Percentiles rank a stretch among this genome's conserved stretches.
Evolutionary conservation across 495 filamentous ascomycete species (phyloP).

Genomic region (Penicillium tannophilum): DNA sequence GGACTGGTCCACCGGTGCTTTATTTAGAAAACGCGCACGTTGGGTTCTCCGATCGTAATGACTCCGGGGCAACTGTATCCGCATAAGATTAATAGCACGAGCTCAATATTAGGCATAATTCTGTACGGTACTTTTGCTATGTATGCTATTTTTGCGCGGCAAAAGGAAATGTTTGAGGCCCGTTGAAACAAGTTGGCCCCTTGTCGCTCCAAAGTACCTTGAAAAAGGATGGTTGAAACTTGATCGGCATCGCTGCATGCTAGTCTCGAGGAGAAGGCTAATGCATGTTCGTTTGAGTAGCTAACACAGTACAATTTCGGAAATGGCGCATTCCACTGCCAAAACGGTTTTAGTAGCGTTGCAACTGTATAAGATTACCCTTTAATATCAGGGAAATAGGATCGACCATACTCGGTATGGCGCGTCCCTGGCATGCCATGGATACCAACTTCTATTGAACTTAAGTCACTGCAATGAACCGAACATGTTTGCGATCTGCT

Average conservation of each 20-base stretch:
- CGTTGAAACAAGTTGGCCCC: slow-evolving; percentile 1
- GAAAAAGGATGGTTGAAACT: slow-evolving; percentile 14
- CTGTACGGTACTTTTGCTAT: neutral
- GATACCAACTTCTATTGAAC: slow-evolving; percentile 9
- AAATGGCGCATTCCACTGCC: slow-evolving; percentile 15
- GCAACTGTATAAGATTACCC: neutral
- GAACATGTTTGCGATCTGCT: slow-evolving; percentile 22
- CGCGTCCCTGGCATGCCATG: slow-evolving; percentile 23
- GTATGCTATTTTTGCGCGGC: neutral
- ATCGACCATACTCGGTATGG: slow-evolving; percentile 1
- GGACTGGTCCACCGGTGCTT: slow-evolving; percentile 3
- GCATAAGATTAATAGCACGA: neutral
- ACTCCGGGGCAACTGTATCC: neutral
- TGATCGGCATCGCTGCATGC: slow-evolving; percentile 20
- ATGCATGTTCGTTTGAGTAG: slow-evolving; percentile 13
- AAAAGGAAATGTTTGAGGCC: neutral
- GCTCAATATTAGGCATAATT: neutral
- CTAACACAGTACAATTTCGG: neutral
- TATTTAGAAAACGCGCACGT: slow-evolving; percentile 8
- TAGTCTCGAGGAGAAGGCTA: slow-evolving; percentile 15
- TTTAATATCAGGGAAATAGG: slow-evolving; percentile 5
- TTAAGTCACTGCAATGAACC: slow-evolving; percentile 3
- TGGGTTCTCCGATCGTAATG: neutral
- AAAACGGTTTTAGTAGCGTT: neutral
- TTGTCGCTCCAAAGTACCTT: slow-evolving; percentile 5